A percentile compares a stretch with the other conserved stretches of the same genome.
These are phyloP conservation scores for Penicillium riverlandense DNA, from an alignment of 495 filamentous ascomycete genomes.

Conservation along the genomic window DNA sequence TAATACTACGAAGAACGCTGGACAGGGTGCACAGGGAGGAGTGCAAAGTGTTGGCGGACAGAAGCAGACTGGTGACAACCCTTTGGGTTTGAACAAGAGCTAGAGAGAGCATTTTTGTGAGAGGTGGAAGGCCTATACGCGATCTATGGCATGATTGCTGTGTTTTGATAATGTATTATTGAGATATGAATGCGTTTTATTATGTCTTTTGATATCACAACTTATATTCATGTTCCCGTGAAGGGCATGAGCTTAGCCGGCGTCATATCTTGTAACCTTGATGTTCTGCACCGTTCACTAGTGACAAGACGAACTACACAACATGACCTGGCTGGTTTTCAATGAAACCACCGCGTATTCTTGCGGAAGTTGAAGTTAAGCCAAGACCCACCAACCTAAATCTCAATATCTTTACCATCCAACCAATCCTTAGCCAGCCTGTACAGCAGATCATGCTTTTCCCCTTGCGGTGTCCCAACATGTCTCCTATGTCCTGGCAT, in stretches of 20 bases:
- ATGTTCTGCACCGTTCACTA: too few relatives aligned
- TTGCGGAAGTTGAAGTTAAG: constrained; percentile 7
- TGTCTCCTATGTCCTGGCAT: constrained; percentile 42
- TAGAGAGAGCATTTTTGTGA: neutral
- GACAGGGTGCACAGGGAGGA: constrained; percentile 5
- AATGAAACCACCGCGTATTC: neutral
- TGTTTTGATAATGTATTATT: neutral
- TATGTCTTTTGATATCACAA: neutral
- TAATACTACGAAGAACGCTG: constrained; percentile 23
- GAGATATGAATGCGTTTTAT: neutral
- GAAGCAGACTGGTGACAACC: constrained; percentile 19
- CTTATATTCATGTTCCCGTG: neutral
- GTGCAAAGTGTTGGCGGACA: constrained; percentile 11
- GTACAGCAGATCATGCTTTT: constrained; percentile 42
- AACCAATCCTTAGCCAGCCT: constrained; percentile 39
- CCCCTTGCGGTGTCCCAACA: constrained; percentile 25
- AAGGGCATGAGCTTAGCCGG: constrained; percentile 3
- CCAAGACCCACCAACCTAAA: constrained; percentile 14
- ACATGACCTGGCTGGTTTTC: neutral
- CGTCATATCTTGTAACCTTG: neutral
- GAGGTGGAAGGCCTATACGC: neutral
- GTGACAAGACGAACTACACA: too few relatives aligned
- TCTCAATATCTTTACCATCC: constrained; percentile 34
- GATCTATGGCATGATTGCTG: neutral
- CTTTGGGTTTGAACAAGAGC: constrained; percentile 1